phyloP scores from a whole-genome alignment of 495 filamentous ascomycete species.

The Xylaria sp. region DNA sequence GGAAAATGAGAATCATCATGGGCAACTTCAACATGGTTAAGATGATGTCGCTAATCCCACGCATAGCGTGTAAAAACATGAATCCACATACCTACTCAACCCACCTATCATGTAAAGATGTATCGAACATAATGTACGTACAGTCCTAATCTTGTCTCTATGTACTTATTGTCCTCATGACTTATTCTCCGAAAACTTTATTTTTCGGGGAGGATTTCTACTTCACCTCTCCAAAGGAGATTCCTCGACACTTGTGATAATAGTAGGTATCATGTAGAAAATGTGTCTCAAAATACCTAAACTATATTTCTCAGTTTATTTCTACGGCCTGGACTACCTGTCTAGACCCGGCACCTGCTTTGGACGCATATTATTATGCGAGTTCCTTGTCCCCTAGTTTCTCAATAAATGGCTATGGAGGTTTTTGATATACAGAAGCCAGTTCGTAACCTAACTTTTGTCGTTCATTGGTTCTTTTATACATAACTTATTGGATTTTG shows the following conservation, averaged over 20 bases:
- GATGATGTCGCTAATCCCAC: conserved; percentile 4
- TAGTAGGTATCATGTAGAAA: neutral
- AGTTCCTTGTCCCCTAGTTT: neutral
- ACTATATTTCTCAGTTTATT: neutral
- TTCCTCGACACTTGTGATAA: neutral
- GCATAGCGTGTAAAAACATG: conserved; percentile 16
- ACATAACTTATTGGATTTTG: neutral
- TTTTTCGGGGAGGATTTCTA: neutral
- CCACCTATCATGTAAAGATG: conserved; percentile 11
- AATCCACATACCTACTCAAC: conserved; percentile 2
- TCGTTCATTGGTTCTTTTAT: neutral
- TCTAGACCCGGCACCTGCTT: conserved; percentile 9
- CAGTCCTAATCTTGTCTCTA: neutral
- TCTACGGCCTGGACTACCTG: neutral
- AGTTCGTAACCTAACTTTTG: neutral
- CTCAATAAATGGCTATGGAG: neutral
- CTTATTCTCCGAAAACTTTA: neutral
- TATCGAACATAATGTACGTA: conserved; percentile 15
- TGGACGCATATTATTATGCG: neutral
- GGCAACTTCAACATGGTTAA: conserved; percentile 6
- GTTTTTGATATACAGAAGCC: neutral
- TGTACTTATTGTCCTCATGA: neutral
- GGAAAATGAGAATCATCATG: conserved; percentile 9
- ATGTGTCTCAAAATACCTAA: neutral
- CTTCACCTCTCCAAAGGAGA: neutral